A percentile compares a stretch with the other conserved stretches of the same genome.
Conservation (phyloP, 2,329 filamentous ascomycete species). For the Fusarium transvaalense region DNA sequence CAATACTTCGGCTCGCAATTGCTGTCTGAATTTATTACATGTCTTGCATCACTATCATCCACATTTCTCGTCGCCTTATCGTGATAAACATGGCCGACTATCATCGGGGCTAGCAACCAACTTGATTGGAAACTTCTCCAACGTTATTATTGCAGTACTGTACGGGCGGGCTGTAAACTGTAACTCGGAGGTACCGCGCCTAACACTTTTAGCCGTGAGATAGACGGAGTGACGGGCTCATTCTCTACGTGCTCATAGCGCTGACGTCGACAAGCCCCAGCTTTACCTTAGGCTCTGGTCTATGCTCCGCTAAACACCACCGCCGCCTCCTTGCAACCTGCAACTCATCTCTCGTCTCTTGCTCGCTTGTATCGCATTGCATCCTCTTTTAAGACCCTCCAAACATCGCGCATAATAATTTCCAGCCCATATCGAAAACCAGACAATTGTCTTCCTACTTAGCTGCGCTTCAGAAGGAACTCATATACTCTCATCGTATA, state of each 20-base stretch:
- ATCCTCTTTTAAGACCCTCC: slow-evolving; percentile 22
- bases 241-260: slow-evolving; percentile 47
- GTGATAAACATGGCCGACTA: slow-evolving; percentile 26
- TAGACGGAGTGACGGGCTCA: slow-evolving; percentile 43
- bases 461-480: slow-evolving; percentile 23
- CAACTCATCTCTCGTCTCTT: slow-evolving; percentile 36
- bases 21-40: slow-evolving; percentile 6
- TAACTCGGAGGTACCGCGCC: slow-evolving; percentile 27
- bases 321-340: slow-evolving; percentile 47
- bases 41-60: slow-evolving; percentile 12
- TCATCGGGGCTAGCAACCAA: slow-evolving; percentile 38
- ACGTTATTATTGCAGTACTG: not conserved
- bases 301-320: slow-evolving; percentile 52
- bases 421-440: slow-evolving; percentile 16
- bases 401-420: slow-evolving; percentile 28
- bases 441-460: slow-evolving; percentile 44
- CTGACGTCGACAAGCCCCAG: slow-evolving; percentile 62
- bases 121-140: slow-evolving; percentile 17
- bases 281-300: slow-evolving; percentile 29
- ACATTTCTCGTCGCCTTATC: slow-evolving; percentile 5
- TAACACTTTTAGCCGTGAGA: slow-evolving; percentile 40
- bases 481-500: slow-evolving; percentile 7
- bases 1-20: slow-evolving; percentile 22
- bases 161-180: not conserved
- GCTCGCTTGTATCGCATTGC: slow-evolving; percentile 39